phyloP scores from a whole-genome alignment of 2,329 filamentous ascomycete genomes.

The Fusarium pseudonygamai region DNA sequence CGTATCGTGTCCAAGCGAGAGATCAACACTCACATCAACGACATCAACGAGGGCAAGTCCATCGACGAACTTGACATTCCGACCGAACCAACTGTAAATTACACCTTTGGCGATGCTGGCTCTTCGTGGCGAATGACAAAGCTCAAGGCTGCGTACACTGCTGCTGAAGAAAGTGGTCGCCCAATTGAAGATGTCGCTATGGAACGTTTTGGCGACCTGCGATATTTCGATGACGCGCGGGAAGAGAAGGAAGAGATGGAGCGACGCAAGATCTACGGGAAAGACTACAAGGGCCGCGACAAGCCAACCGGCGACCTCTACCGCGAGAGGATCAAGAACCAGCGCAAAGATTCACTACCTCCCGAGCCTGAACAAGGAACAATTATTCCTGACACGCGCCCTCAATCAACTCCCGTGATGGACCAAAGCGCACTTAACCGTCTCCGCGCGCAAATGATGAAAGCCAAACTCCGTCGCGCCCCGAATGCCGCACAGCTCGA shows the following conservation, averaged over 20 bases:
- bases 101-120: slow-evolving; percentile 88
- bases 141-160: slow-evolving; percentile 83
- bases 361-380: slow-evolving; percentile 61
- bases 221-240: slow-evolving; percentile 89
- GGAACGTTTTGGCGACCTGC: slow-evolving; percentile 82
- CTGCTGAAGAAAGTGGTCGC: slow-evolving; percentile 77
- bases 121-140: slow-evolving; percentile 98
- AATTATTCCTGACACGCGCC: slow-evolving; percentile 60
- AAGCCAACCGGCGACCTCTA: slow-evolving; percentile 90
- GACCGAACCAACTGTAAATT: slow-evolving; percentile 69
- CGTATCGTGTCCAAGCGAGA: slow-evolving; percentile 82
- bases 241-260: slow-evolving; percentile 95
- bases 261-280: slow-evolving; percentile 81
- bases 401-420: slow-evolving; percentile 54
- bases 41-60: slow-evolving; percentile 63
- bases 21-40: slow-evolving; percentile 74
- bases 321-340: slow-evolving; percentile 74
- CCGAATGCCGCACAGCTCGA: slow-evolving; percentile 82
- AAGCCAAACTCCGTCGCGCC: slow-evolving; percentile 84
- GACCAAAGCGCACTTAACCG: slow-evolving; percentile 87
- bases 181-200: slow-evolving; percentile 82
- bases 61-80: slow-evolving; percentile 48
- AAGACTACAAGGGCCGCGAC: slow-evolving; percentile 84
- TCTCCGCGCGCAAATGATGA: slow-evolving; percentile 94
- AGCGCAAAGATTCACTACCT: slow-evolving; percentile 50